These are phyloP conservation scores for Coemansia sp. DNA, from an alignment of 192 early-diverging fungal genomes.

Conservation along the genomic window DNA sequence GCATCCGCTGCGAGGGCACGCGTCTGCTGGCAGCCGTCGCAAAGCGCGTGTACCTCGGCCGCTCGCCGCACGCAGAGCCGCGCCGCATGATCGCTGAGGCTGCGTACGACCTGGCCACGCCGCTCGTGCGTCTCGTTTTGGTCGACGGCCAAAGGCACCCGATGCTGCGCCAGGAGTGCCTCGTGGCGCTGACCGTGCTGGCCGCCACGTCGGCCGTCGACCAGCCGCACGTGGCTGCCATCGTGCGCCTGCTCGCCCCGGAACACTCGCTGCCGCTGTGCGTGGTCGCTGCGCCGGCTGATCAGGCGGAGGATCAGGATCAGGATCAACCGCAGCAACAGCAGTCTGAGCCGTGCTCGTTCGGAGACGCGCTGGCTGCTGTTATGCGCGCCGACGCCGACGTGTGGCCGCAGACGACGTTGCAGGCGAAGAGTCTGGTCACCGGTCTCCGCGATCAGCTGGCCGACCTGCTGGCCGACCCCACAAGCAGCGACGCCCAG, in stretches of 20 bases:
- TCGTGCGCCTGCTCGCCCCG: constrained; percentile 14
- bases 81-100: background rate
- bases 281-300: background rate
- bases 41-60: constrained; percentile 19
- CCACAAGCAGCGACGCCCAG: background rate
- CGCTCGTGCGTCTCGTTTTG: constrained; percentile 30
- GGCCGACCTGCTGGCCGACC: background rate
- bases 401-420: constrained; percentile 31
- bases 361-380: constrained; percentile 11
- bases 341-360: background rate
- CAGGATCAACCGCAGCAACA: background rate
- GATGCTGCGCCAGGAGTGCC: constrained; percentile 44
- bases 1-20: constrained; percentile 49
- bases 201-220: constrained; percentile 6
- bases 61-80: background rate
- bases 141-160: constrained; percentile 44
- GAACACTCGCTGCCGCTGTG: constrained; percentile 6
- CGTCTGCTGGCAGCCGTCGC: constrained; percentile 30
- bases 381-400: constrained; percentile 12
- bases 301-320: background rate
- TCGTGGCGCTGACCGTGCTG: constrained; percentile 44
- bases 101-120: constrained; percentile 23
- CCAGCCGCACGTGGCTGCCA: constrained; percentile 4
- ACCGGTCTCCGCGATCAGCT: background rate
- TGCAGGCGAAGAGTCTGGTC: constrained; percentile 47